These are phyloP conservation scores for Wickerhamomyces hampshirensis DNA, from an alignment of 805 yeast species.

Conservation along the genomic window DNA sequence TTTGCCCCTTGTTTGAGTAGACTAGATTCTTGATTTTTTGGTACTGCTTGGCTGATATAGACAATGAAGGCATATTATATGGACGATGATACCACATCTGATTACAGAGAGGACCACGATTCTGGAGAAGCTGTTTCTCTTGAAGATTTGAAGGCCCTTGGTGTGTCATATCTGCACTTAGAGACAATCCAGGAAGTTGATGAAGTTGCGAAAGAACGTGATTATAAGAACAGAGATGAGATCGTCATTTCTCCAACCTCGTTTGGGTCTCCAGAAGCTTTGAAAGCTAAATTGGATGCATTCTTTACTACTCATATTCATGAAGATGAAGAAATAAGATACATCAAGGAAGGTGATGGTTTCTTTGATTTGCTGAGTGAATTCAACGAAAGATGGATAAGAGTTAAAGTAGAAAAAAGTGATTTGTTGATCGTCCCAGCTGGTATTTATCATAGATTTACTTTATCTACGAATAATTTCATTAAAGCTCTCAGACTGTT, in stretches of 20 bases:
- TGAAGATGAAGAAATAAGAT: constrained; percentile 96
- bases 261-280: constrained; percentile 60
- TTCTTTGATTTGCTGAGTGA: constrained; percentile 80
- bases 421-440: constrained; percentile 79
- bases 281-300: constrained; percentile 57
- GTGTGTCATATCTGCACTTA: constrained; percentile 61
- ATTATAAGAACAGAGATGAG: constrained; percentile 76
- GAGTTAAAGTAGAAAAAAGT: constrained; percentile 56
- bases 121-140: constrained; percentile 55
- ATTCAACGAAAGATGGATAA: constrained; percentile 60
- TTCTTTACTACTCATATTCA: constrained; percentile 87
- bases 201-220: constrained; percentile 58
- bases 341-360: constrained; percentile 85
- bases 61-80: constrained; percentile 52
- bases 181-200: constrained; percentile 52
- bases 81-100: constrained; percentile 53
- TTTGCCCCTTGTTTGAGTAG: no score
- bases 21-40: no score
- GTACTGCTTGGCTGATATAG: neutral
- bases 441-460: constrained; percentile 92
- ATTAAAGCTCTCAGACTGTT: constrained; percentile 80
- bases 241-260: constrained; percentile 56
- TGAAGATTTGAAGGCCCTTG: constrained; percentile 50
- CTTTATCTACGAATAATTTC: constrained; percentile 57
- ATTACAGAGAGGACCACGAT: constrained; percentile 67